These are phyloP conservation scores for Pyronema domesticum DNA, from an alignment of 495 filamentous ascomycete genomes.

Conservation along the genomic window DNA sequence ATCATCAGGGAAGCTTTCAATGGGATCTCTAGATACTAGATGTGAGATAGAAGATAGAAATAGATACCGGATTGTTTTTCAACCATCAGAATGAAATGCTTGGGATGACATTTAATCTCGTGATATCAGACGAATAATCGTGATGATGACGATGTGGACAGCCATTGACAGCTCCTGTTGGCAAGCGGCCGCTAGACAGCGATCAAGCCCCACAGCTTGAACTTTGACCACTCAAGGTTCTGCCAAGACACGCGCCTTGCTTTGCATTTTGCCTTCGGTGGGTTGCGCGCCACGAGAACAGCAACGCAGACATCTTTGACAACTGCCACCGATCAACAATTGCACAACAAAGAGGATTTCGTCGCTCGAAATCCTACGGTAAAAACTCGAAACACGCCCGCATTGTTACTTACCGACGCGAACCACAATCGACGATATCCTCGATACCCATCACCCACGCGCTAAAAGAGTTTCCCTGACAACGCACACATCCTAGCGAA, in stretches of 20 bases:
- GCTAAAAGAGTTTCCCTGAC: not conserved
- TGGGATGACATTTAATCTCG: no score
- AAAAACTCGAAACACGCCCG: not conserved
- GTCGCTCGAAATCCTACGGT: not conserved
- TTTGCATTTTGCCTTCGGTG: not conserved
- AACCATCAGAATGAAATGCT: no score
- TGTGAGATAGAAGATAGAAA: no score
- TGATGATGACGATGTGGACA: no score
- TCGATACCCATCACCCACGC: not conserved
- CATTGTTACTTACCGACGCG: not conserved
- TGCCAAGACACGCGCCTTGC: not conserved
- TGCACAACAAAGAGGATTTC: not conserved
- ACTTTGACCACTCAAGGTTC: not conserved
- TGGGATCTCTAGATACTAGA: no score
- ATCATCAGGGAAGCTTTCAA: no score
- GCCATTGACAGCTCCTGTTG: no score
- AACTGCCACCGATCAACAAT: not conserved
- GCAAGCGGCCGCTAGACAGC: no score
- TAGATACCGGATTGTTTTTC: no score
- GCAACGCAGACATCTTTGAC: not conserved
- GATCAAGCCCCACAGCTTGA: no score
- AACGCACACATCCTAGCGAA: not conserved
- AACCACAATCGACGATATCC: not conserved
- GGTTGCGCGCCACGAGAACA: not conserved
- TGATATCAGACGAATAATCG: no score